Evolutionary conservation across 2,329 filamentous ascomycete genomes (phyloP).

Genomic region (Penicillium crustosum): DNA sequence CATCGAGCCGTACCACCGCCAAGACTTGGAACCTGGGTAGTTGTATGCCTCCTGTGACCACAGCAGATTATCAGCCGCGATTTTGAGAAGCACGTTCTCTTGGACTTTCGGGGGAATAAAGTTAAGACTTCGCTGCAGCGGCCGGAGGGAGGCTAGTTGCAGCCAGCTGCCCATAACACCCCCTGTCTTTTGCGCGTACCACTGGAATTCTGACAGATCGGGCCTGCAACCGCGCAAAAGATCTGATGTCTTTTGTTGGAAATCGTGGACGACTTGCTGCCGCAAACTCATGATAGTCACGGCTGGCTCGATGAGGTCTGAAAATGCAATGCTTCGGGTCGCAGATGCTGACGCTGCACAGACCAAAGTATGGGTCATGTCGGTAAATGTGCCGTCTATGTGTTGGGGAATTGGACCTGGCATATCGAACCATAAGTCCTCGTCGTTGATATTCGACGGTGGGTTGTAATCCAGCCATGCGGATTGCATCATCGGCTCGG

Average conservation of each 20-base stretch:
- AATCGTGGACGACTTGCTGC: slow-evolving; percentile 28
- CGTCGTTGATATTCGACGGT: slow-evolving; percentile 32
- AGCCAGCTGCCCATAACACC: slow-evolving; percentile 27
- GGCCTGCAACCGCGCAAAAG: slow-evolving; percentile 25
- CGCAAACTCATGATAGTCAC: slow-evolving; percentile 27
- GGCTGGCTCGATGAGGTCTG: slow-evolving; percentile 23
- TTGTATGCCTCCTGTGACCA: slow-evolving; percentile 19
- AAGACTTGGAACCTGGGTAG: slow-evolving; percentile 23
- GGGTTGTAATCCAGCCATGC: slow-evolving; percentile 29
- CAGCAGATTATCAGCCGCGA: slow-evolving; percentile 28
- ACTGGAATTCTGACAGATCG: slow-evolving; percentile 26
- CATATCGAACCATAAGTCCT: slow-evolving; percentile 30
- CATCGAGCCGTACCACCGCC: slow-evolving; percentile 30
- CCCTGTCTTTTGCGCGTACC: slow-evolving; percentile 26
- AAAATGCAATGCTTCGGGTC: slow-evolving; percentile 27
- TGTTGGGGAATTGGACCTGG: slow-evolving; percentile 16
- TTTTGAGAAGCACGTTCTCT: slow-evolving; percentile 24
- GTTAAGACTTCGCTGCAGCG: slow-evolving; percentile 25
- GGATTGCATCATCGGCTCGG: slow-evolving; percentile 37
- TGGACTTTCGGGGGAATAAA: slow-evolving; percentile 28
- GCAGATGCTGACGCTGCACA: slow-evolving; percentile 25
- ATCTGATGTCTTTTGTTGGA: slow-evolving; percentile 22
- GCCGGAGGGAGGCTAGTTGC: slow-evolving; percentile 31
- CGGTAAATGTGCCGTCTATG: slow-evolving; percentile 27
- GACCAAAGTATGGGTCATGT: slow-evolving; percentile 30